Percentiles rank a stretch among this genome's conserved stretches.
phyloP scores from a whole-genome alignment of 164 flowering plant species.

The Piper betle region DNA sequence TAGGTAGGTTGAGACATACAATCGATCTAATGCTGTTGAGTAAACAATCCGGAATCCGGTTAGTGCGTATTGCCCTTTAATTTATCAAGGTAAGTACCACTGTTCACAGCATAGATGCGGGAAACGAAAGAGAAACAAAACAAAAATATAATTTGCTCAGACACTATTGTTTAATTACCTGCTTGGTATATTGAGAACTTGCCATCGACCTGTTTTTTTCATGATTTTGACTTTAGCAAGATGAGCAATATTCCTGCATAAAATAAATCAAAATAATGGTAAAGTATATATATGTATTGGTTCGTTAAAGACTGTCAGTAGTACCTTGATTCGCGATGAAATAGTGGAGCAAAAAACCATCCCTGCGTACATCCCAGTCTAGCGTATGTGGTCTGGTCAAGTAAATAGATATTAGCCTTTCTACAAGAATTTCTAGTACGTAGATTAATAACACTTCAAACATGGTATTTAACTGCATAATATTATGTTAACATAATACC shows the following conservation, averaged over 20 bases:
- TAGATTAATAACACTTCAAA: no score
- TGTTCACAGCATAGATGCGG: neutral
- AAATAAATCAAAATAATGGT: neutral
- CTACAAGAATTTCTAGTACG: no score
- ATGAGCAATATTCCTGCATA: conserved; percentile 42
- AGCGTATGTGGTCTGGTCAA: conserved; percentile 51
- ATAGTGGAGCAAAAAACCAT: conserved; percentile 61
- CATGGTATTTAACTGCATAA: neutral
- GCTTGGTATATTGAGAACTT: conserved; percentile 42
- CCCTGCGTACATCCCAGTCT: conserved; percentile 74
- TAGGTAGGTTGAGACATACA: conserved; percentile 78
- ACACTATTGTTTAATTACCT: conserved; percentile 17
- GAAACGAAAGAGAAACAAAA: neutral
- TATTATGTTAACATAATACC: conserved; percentile 25
- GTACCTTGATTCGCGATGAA: conserved; percentile 61
- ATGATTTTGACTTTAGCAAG: conserved; percentile 49
- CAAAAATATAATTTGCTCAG: neutral
- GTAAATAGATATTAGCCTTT: neutral
- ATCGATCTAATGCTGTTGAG: conserved; percentile 77
- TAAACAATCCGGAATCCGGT: neutral
- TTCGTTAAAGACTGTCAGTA: neutral
- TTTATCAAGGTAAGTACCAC: neutral
- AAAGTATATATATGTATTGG: no score
- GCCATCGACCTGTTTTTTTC: conserved; percentile 52
- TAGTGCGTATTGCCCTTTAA: neutral